Conservation (phyloP, 1,284 basidiomycete genomes). For the Meira miltonrushii region DNA sequence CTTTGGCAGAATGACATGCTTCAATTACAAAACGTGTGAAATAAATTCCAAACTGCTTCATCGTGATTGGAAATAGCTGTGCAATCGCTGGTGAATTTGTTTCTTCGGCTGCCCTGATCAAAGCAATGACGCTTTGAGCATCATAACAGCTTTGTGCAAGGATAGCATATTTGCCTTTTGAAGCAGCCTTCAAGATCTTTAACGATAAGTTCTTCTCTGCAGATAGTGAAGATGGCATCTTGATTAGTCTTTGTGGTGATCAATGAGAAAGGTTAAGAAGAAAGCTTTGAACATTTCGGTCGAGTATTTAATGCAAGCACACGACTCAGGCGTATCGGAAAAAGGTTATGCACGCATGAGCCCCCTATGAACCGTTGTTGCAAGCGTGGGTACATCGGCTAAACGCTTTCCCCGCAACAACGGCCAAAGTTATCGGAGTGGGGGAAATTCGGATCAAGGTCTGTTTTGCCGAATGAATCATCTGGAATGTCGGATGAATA, state of each 20-base stretch:
- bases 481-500: too few relatives aligned
- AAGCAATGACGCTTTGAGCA: slow-evolving; percentile 23
- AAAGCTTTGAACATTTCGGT: background rate
- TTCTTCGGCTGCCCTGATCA: slow-evolving; percentile 21
- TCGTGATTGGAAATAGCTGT: slow-evolving; percentile 29
- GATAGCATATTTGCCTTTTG: slow-evolving; percentile 23
- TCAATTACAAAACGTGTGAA: slow-evolving; percentile 22
- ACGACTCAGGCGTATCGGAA: too few relatives aligned
- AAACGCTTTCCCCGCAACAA: too few relatives aligned
- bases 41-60: slow-evolving; percentile 27
- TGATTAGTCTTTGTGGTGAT: too few relatives aligned
- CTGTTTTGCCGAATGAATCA: too few relatives aligned
- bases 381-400: too few relatives aligned
- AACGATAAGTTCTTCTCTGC: slow-evolving; percentile 22
- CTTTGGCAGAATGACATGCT: slow-evolving; percentile 20
- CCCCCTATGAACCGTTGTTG: too few relatives aligned
- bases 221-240: background rate
- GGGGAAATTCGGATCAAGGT: too few relatives aligned
- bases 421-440: too few relatives aligned
- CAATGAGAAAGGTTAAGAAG: slow-evolving; percentile 1
- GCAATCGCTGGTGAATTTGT: slow-evolving; percentile 21
- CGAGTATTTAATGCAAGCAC: too few relatives aligned
- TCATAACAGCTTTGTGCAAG: slow-evolving; percentile 21
- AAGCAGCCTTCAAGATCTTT: slow-evolving; percentile 19
- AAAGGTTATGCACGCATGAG: too few relatives aligned